Evolutionary conservation across 1,284 basidiomycete genomes (phyloP), one percentile per base, ranked within the genome.

Genomic region (Cryptococcus maquisensis): DNA sequence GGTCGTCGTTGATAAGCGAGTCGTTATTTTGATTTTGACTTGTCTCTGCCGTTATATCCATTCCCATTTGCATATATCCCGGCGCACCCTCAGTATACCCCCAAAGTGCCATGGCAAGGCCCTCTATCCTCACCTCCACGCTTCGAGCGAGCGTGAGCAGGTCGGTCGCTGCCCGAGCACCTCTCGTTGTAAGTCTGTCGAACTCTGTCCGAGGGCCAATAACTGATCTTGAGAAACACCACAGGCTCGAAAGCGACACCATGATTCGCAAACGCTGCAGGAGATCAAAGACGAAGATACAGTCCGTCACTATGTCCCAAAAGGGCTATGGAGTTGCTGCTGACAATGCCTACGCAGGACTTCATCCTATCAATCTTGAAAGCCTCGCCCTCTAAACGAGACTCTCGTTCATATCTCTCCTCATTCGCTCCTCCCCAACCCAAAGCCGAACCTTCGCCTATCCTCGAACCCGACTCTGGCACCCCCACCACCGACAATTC

Each of bases 301-400:
- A 46, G 57, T 59, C 23, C 16, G 54, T 43, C 18, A 18, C 35
- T 12, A 46, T 46, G 24, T n/a, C 21, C 12, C 15, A 18, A 18
- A 16, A 6, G 18, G 24, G 7, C 28, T 16, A 5, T 38, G 13
- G 16, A 23, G 5, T 28, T 6, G 6, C 13, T 43, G 51, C 51
- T 45, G 20, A 35, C 42, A 45, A 42, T 23, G 36, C 26, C n/a
- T 16, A 20, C 0, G n/a, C 56, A 98, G 93, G 94, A 97, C 70
- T 94, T 99, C 69, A 95, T 99, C 72, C 79, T 98, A 51, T 95
- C 92, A 47, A 89, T 99, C 66, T 81, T 99, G 51, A 86, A 89
- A 61, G 88, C 96, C 37, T 92, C 91, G 58, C 94, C 96, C 9
- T 97, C 95, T 2, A 77, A 87, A 53, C 82, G 96, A 64, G 96